These are phyloP conservation scores for Lepiota venenata DNA, from an alignment of 768 basidiomycete genomes.

Conservation along the genomic window DNA sequence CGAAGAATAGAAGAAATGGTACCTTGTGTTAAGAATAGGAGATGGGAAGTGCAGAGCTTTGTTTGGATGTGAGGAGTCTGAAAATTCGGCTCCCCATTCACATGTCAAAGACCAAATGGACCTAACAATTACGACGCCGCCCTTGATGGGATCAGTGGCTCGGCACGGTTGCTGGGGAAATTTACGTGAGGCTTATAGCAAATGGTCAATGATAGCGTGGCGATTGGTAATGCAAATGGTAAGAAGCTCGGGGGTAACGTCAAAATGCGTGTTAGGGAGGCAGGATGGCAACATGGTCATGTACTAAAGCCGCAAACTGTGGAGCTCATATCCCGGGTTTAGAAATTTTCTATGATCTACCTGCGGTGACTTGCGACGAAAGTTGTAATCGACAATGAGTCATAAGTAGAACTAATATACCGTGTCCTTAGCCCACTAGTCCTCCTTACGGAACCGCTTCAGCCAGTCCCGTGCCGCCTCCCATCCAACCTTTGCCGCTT, in stretches of 20 bases:
- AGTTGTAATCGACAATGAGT: too few relatives aligned
- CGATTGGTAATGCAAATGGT: neutral
- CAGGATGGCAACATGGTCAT: too few relatives aligned
- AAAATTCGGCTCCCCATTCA: conserved; percentile 5
- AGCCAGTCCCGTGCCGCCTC: conserved; percentile 55
- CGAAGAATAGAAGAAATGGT: neutral
- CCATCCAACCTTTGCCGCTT: conserved; percentile 49
- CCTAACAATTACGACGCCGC: neutral
- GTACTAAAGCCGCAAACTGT: too few relatives aligned
- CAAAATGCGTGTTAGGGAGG: too few relatives aligned
- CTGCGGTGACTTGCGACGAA: too few relatives aligned
- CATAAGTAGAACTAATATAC: neutral
- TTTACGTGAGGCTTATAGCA: neutral
- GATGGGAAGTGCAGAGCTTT: neutral
- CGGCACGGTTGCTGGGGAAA: neutral
- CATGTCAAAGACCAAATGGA: conserved; percentile 4
- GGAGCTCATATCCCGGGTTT: too few relatives aligned
- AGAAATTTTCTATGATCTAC: too few relatives aligned
- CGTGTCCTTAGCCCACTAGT: neutral
- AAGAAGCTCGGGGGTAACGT: too few relatives aligned
- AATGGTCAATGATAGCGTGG: neutral
- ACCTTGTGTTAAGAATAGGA: conserved; percentile 3
- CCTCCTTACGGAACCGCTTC: conserved; percentile 10
- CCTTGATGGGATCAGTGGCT: conserved; percentile 8
- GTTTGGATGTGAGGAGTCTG: conserved; percentile 2